A percentile compares a stretch with the other conserved stretches of the same genome.
Evolutionary conservation across 805 yeast species (phyloP).

Genomic region (Barnettozyma siamensis): DNA sequence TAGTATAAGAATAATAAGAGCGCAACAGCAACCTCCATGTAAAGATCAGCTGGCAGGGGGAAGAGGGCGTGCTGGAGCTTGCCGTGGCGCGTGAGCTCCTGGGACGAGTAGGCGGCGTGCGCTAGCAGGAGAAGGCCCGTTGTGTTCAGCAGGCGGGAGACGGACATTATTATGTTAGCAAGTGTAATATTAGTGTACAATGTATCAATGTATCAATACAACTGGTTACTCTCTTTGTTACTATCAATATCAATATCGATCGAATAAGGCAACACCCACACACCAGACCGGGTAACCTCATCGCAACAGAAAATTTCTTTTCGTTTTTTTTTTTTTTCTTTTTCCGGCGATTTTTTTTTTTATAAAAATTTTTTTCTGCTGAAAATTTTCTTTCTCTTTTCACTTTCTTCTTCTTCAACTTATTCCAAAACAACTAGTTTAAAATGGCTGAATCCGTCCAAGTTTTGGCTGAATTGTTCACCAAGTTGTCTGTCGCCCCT

Average conservation of each 20-base stretch:
- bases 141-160: background rate
- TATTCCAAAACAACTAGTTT: constrained; percentile 1
- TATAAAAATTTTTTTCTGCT: constrained; percentile 17
- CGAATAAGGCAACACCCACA: background rate
- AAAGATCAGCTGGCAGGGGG: constrained; percentile 7
- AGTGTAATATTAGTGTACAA: background rate
- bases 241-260: background rate
- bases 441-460: constrained; percentile 45
- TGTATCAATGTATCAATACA: too few species aligned
- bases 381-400: constrained; percentile 1
- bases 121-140: background rate
- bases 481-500: constrained; percentile 85
- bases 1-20: constrained; percentile 3
- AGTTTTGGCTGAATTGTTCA: constrained; percentile 90
- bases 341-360: constrained; percentile 5
- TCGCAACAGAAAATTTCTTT: constrained; percentile 1
- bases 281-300: constrained; percentile 13
- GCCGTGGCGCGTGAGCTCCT: constrained; percentile 4
- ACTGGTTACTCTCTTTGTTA: too few species aligned
- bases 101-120: constrained; percentile 10
- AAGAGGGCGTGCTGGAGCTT: background rate
- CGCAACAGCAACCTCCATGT: constrained; percentile 3
- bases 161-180: background rate
- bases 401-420: background rate
- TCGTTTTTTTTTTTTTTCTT: constrained; percentile 5